Evolutionary conservation across 495 filamentous ascomycete genomes (phyloP).

Genomic region (Aspergillus conjunctus): DNA sequence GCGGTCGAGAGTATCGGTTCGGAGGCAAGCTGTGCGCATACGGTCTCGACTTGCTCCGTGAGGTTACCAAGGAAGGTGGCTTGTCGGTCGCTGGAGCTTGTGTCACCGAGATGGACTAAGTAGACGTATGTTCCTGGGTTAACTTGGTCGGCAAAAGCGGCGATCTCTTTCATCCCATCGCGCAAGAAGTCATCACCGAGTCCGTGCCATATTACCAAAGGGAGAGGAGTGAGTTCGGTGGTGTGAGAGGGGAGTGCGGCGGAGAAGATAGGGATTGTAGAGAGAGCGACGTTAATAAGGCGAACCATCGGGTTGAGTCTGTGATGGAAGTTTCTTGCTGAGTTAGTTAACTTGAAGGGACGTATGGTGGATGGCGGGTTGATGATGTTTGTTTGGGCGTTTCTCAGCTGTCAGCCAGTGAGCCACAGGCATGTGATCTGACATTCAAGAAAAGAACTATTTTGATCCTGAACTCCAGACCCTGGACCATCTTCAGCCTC

Average conservation of each 20-base stretch:
- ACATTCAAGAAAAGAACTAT: no score
- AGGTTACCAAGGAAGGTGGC: constrained; percentile 92
- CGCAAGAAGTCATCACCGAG: constrained; percentile 69
- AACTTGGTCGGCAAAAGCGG: constrained; percentile 63
- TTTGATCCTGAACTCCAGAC: no score
- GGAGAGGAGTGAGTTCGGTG: constrained; percentile 57
- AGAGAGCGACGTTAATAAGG: constrained; percentile 11
- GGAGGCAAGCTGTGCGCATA: constrained; percentile 75
- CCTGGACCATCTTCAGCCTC: no score
- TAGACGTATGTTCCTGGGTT: constrained; percentile 87
- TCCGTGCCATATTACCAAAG: constrained; percentile 94
- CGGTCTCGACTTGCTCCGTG: constrained; percentile 72
- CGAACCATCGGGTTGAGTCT: constrained; percentile 3
- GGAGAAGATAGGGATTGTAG: constrained; percentile 21
- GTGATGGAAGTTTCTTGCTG: not conserved
- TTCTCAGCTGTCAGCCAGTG: no score
- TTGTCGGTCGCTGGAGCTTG: constrained; percentile 66
- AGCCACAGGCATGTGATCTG: no score
- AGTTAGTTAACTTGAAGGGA: no score
- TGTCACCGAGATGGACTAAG: constrained; percentile 72
- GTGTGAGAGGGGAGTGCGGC: constrained; percentile 21
- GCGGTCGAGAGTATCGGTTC: constrained; percentile 80
- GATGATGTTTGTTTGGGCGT: no score
- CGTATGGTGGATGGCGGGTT: no score
- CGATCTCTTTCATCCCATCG: constrained; percentile 70